Evolutionary conservation across 2,329 filamentous ascomycete species (phyloP), one percentile per base, ranked within the genome.

Genomic region (Talaromyces sp.): DNA sequence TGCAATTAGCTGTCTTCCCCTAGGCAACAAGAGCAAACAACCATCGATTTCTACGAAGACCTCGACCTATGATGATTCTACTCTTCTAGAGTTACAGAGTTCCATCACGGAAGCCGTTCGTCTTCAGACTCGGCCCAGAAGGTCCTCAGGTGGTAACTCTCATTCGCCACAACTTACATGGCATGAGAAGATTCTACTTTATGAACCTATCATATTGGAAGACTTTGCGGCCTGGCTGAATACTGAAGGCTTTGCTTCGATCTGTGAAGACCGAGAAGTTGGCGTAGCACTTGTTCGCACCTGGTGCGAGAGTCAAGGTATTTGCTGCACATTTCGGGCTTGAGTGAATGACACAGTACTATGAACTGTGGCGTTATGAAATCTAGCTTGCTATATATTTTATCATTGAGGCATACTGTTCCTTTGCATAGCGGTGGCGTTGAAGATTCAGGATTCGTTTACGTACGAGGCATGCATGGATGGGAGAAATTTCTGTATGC

Each of bases 101-200:
- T 69, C 72, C 35, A 82, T 85, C 53, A 80, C 78, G 5, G 64
- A 70, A 10, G 75, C 78, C 2, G 71, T 86, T 36, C 78, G 74
- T 37, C 67, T 70, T 6, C 74, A 78, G 28, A 67, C 74, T 17
- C 74, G 61, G 9, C 60, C 62, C 15, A 25, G 19, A 56, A 57
- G 21, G 53, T 72, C 5, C 72, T 72, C 2, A 73, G 70, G 8
- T 69, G 80, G 58, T 68, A 70, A 6, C 70, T 66, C 46, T 31
- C 13, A 35, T 21, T 6, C 28, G 41, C 43, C 41, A 40, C 67
- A 70, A 2, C 80, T 79, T 2, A 91, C 84, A 2, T 97, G 92
- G 89, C 81, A 95, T 65, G 91, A 97, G 73, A 95, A 91, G 75
- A 97, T 99, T 48, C 78, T 97, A 5, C 84, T 97, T 70, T 97